phyloP scores from a whole-genome alignment of 169 alveolate species.

The Plasmodium billcollinsi region DNA sequence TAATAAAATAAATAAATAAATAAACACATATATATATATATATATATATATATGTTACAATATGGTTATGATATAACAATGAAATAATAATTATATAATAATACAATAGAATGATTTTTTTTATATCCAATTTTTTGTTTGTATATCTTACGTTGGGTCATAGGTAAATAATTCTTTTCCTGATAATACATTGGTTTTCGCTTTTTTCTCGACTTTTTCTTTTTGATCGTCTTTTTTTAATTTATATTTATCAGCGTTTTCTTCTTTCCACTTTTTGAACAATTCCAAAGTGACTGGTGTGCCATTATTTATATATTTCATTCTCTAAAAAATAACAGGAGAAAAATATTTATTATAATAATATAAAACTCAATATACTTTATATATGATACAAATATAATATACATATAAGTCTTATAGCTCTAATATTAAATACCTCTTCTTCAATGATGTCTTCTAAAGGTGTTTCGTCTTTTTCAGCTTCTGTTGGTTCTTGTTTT shows the following conservation, averaged over 20 bases:
- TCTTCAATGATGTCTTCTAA: constrained; percentile 95
- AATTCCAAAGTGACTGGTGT: constrained; percentile 94
- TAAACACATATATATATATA: not conserved
- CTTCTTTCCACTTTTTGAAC: constrained; percentile 89
- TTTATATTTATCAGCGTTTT: constrained; percentile 87
- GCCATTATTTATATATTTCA: constrained; percentile 75
- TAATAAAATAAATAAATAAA: not conserved
- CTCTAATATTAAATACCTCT: constrained; percentile 82
- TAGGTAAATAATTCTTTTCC: constrained; percentile 91
- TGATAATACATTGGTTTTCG: constrained; percentile 82
- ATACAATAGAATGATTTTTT: not conserved
- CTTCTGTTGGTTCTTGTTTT: constrained; percentile 58
- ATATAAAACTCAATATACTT: not conserved
- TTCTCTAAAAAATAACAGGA: constrained; percentile 6
- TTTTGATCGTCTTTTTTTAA: constrained; percentile 86
- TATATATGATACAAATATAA: too few species aligned
- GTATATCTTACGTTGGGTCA: constrained; percentile 84
- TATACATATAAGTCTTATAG: too few species aligned
- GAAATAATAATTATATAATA: not conserved
- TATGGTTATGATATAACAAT: not conserved
- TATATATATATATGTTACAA: not conserved
- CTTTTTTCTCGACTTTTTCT: constrained; percentile 80
- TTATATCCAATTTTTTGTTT: too few species aligned
- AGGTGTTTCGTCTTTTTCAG: constrained; percentile 90
- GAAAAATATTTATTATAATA: not conserved